A percentile compares a stretch with the other conserved stretches of the same genome.
Evolutionary conservation across 345 rosid genomes (phyloP).

Genomic region (Toxicodendron radicans): DNA sequence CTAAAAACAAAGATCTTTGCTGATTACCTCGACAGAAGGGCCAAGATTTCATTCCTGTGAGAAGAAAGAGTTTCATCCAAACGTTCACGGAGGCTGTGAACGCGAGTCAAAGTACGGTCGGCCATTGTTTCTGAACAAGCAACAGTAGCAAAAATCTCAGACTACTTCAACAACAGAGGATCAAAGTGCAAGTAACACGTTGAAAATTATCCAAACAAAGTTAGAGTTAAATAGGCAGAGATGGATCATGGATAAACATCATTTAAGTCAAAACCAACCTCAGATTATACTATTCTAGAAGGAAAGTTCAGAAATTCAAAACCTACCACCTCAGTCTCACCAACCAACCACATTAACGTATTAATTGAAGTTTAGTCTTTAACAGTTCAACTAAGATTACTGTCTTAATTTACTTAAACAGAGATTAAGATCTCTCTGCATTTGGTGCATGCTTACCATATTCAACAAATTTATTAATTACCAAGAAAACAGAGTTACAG

Average conservation of each 20-base stretch:
- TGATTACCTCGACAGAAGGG: conserved; percentile 67
- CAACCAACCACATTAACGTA: conserved; percentile 12
- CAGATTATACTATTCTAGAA: conserved; percentile 25
- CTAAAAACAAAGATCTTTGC: not conserved
- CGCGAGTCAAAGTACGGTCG: conserved; percentile 54
- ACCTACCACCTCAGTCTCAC: conserved; percentile 31
- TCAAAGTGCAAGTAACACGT: not conserved
- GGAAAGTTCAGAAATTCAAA: conserved; percentile 12
- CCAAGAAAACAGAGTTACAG: not conserved
- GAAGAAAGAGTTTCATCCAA: conserved; percentile 67
- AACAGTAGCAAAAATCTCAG: not conserved
- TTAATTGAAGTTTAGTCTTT: not conserved
- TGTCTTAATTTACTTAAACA: not conserved
- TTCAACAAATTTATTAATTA: too few relatives aligned
- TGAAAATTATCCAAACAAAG: conserved; percentile 1
- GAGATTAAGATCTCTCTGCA: not conserved
- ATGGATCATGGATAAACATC: conserved; percentile 11
- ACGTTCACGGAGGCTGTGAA: conserved; percentile 73
- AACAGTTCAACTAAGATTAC: not conserved
- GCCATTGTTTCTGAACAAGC: conserved; percentile 43
- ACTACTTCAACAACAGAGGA: conserved; percentile 4
- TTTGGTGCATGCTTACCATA: not conserved
- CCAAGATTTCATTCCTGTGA: conserved; percentile 64
- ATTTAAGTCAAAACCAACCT: conserved; percentile 19
- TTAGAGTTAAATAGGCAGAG: too few relatives aligned